Evolutionary conservation across 345 rosid genomes (phyloP).

Genomic region (Kernera saxatilis): DNA sequence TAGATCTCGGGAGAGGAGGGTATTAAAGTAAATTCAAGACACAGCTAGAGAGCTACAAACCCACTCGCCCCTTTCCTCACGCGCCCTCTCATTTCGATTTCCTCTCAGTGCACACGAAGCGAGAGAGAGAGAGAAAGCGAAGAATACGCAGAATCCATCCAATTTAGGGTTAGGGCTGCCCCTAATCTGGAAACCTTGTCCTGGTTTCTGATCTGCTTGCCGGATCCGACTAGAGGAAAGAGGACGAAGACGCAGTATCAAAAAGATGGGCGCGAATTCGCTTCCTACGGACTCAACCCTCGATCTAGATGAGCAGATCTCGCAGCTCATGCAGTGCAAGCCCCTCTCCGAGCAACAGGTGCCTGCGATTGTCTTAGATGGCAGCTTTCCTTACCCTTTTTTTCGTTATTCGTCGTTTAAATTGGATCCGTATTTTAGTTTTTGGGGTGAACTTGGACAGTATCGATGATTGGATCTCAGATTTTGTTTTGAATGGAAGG

Average conservation of each 20-base stretch:
- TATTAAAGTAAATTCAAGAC: background rate
- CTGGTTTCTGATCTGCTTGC: slow-evolving; percentile 22
- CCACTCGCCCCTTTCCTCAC: slow-evolving; percentile 28
- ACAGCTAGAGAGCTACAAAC: slow-evolving; percentile 20
- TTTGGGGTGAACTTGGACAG: background rate
- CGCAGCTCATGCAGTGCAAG: slow-evolving; percentile 91
- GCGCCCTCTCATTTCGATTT: slow-evolving; percentile 31
- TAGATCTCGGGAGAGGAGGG: slow-evolving; percentile 11
- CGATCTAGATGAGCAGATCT: slow-evolving; percentile 82
- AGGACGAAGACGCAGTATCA: slow-evolving; percentile 1
- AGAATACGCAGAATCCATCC: slow-evolving; percentile 31
- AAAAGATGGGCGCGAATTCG: slow-evolving; percentile 64
- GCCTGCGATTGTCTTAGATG: background rate
- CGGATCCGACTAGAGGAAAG: slow-evolving; percentile 3
- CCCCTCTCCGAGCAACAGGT: slow-evolving; percentile 88
- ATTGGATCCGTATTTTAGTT: background rate
- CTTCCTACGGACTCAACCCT: slow-evolving; percentile 48
- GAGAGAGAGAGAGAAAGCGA: slow-evolving; percentile 25
- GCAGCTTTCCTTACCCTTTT: background rate
- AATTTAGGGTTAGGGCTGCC: slow-evolving; percentile 52
- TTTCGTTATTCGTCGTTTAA: background rate
- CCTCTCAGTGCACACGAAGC: slow-evolving; percentile 18
- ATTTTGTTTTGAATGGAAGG: background rate
- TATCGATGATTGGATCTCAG: slow-evolving; percentile 19
- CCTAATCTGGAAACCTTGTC: slow-evolving; percentile 40